Evolutionary conservation across 176 grass and related monocot species (phyloP).

Genomic region (Calamus simplicifolius): DNA sequence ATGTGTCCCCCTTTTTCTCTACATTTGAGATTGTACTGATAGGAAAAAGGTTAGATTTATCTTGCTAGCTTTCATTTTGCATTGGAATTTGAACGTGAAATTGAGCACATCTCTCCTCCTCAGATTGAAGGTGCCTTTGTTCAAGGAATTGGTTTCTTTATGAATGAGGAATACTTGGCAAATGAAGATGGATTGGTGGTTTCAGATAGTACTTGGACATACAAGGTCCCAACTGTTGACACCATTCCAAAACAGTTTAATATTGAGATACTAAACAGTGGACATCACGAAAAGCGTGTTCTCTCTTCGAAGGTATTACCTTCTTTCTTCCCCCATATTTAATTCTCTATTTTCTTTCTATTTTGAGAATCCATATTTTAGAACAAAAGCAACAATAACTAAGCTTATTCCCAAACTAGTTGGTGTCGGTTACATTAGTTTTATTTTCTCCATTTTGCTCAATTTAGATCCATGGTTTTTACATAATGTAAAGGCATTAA

Average conservation of each 20-base stretch:
- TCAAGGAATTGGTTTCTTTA: constrained; percentile 92
- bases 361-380: background rate
- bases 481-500: too few species aligned
- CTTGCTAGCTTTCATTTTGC: too few species aligned
- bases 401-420: too few species aligned
- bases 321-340: background rate
- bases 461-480: too few species aligned
- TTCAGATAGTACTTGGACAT: constrained; percentile 92
- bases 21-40: too few species aligned
- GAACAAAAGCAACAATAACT: too few species aligned
- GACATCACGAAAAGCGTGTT: constrained; percentile 69
- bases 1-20: too few species aligned
- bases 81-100: too few species aligned
- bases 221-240: constrained; percentile 87
- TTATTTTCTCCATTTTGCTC: too few species aligned
- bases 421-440: too few species aligned
- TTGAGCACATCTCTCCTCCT: background rate
- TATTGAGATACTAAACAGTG: constrained; percentile 82
- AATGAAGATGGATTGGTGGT: constrained; percentile 65
- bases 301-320: constrained; percentile 82
- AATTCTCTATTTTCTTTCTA: background rate
- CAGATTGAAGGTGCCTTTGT: constrained; percentile 94
- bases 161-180: constrained; percentile 63
- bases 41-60: too few species aligned
- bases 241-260: constrained; percentile 87